Percentiles rank a stretch among this genome's conserved stretches.
Conservation (phyloP, 1,284 basidiomycete species). For the Earliella scabrosa region DNA sequence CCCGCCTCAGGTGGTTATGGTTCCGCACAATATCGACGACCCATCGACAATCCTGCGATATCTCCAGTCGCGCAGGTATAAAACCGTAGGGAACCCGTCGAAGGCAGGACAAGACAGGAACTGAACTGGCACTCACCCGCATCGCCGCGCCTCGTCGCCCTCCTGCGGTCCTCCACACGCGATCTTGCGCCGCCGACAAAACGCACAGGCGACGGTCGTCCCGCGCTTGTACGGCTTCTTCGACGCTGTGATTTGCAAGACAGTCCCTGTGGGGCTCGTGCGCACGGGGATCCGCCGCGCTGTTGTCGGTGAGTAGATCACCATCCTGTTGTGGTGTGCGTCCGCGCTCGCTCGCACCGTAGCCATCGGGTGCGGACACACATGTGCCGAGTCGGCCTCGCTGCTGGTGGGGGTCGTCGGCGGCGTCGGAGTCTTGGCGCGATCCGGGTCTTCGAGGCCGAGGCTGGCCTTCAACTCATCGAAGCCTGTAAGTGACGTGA, state of each 20-base stretch:
- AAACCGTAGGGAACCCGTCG: not conserved
- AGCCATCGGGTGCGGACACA: too few relatives aligned
- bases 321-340: not conserved
- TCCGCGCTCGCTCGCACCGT: slow-evolving; percentile 3
- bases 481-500: not conserved
- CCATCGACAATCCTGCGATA: too few relatives aligned
- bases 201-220: slow-evolving; percentile 38
- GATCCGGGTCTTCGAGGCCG: slow-evolving; percentile 1
- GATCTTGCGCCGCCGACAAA: slow-evolving; percentile 47
- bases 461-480: slow-evolving; percentile 3
- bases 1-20: not conserved
- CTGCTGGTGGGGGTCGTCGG: not conserved
- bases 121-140: slow-evolving; percentile 36
- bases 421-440: not conserved
- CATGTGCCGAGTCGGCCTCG: not conserved
- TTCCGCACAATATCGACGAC: not conserved
- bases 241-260: slow-evolving; percentile 1
- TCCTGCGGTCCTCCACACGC: slow-evolving; percentile 42
- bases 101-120: not conserved
- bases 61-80: not conserved
- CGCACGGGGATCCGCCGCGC: slow-evolving; percentile 17
- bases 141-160: slow-evolving; percentile 33
- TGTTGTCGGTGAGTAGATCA: slow-evolving; percentile 25
- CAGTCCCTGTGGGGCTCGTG: slow-evolving; percentile 2
- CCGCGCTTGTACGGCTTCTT: slow-evolving; percentile 12